Evolutionary conservation across 176 grass and related monocot species (phyloP), one percentile per base, ranked within the genome.

Genomic region (Olyra latifolia): DNA sequence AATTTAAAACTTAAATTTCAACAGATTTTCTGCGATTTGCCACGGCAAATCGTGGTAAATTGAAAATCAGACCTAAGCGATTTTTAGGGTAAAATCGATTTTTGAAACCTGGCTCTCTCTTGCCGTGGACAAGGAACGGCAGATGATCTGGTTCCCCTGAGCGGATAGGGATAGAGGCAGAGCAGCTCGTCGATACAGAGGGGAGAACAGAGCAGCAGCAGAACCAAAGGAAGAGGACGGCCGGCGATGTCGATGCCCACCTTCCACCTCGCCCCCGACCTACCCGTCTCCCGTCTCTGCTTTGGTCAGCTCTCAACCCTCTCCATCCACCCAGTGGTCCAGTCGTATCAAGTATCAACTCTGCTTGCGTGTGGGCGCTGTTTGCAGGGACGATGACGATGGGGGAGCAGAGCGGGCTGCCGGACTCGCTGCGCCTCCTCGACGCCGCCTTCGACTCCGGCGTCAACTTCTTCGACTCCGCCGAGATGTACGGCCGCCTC

Each of bases 331-430:
- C 46, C 23, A 4, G 4, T 9, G n/a, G 16, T 20, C 66, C 66
- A 32, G 3, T 52, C 19, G 4, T 16, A 0, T 53, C 77, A 52
- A 43, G 4, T 16, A 0, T 53, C 77, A 52, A 43, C 8, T 41
- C 49, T 40, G 23, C 30, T 55, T 13, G 38, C 12, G 23, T n/a
- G 35, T 44, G 62, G 10, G 45, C 19, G 5, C 7, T 47, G 30
- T 32, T 16, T 46, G 77, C 76, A 97, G 95, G 92, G 62, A 98
- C 95, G 15, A 94, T 98, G 95, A 92, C 95, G 32, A 91, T 98
- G 83, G 92, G 95, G 20, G 92, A 94, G 75, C 94, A 97, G 82
- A 97, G 69, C 74, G 81, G 83, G 29, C 48, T 79, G 16, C 28
- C 85, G 65, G 74, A 90, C 42, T 94, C 95, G 35, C 79, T 91